Conservation (phyloP, 73 alveolate genomes). For the Tetrahymena malaccensis region DNA sequence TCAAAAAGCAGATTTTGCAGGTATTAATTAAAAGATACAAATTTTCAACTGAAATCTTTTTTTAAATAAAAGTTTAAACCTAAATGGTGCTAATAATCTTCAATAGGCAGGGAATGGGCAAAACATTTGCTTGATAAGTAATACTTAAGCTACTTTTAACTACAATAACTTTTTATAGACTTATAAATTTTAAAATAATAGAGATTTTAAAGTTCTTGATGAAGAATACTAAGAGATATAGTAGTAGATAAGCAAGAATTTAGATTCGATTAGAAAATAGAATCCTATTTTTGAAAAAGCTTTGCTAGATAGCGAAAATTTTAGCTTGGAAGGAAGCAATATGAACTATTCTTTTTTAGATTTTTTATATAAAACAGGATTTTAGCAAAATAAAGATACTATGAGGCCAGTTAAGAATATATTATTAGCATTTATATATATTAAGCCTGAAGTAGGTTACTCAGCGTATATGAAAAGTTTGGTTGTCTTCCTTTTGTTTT, state of each 20-base stretch:
- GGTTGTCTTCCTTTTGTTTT: neutral
- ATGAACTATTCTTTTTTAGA: neutral
- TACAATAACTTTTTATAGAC: neutral
- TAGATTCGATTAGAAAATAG: neutral
- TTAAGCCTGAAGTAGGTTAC: neutral
- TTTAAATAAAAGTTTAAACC: neutral
- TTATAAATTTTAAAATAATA: neutral
- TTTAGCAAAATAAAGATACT: neutral
- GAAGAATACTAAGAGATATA: neutral
- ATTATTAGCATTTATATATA: neutral
- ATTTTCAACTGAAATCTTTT: neutral
- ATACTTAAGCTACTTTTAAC: neutral
- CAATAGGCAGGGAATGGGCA: neutral
- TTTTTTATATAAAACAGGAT: neutral
- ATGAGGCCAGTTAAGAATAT: neutral
- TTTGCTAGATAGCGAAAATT: neutral
- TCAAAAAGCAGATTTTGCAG: neutral
- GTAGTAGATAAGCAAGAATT: neutral
- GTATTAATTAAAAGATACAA: neutral
- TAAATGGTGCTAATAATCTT: neutral
- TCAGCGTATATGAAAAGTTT: neutral
- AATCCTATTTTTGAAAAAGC: neutral
- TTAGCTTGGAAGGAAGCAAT: neutral
- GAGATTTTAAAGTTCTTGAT: neutral
- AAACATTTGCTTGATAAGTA: neutral